Evolutionary conservation across 2,329 filamentous ascomycete genomes (phyloP).

Genomic region (Tolypocladium ovalisporum): DNA sequence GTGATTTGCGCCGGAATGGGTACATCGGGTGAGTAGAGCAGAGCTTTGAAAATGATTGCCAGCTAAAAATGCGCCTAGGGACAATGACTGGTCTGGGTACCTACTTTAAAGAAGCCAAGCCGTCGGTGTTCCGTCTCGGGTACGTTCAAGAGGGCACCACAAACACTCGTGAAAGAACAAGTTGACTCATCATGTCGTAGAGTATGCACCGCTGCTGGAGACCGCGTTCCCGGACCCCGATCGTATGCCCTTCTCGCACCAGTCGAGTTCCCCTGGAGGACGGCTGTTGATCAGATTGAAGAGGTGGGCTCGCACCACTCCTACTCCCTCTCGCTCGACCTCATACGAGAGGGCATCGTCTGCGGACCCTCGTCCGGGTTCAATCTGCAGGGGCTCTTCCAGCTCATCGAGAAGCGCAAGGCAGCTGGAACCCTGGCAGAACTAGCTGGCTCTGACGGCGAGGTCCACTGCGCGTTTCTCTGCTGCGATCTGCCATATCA

Average conservation of each 20-base stretch:
- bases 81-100: conserved; percentile 35
- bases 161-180: neutral
- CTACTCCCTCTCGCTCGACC: conserved; percentile 38
- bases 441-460: conserved; percentile 31
- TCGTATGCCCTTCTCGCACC: conserved; percentile 36
- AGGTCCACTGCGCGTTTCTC: conserved; percentile 44
- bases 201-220: conserved; percentile 45
- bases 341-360: conserved; percentile 46
- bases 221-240: conserved; percentile 48
- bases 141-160: conserved; percentile 3
- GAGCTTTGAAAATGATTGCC: neutral
- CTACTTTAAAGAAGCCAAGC: conserved; percentile 38
- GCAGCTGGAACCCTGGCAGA: conserved; percentile 28
- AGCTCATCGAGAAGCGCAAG: conserved; percentile 39
- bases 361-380: conserved; percentile 52
- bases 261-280: conserved; percentile 47
- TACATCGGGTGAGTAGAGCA: conserved; percentile 31
- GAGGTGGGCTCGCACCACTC: conserved; percentile 44
- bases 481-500: conserved; percentile 56
- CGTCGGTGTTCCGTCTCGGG: conserved; percentile 30
- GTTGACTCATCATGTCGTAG: conserved; percentile 13
- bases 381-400: conserved; percentile 39
- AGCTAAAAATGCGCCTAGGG: neutral
- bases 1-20: conserved; percentile 47
- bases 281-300: conserved; percentile 42